Conservation (phyloP, 2,329 filamentous ascomycete genomes). For the Lecanosticta acicola region DNA sequence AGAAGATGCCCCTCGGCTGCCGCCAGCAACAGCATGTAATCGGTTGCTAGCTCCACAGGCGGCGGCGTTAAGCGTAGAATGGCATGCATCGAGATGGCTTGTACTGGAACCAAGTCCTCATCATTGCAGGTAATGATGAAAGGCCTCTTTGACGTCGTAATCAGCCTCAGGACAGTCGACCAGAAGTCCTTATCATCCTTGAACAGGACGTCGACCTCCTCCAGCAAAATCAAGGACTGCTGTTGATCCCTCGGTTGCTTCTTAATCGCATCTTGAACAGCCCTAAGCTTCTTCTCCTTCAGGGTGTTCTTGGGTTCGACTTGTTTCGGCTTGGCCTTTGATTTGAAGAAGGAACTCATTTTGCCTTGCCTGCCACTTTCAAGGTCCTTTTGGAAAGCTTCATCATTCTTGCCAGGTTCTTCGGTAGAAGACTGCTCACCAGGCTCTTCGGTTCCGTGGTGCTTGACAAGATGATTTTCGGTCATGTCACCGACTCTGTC, state of each 20-base stretch:
- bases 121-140: constrained; percentile 95
- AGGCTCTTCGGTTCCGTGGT: constrained; percentile 28
- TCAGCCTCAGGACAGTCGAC: constrained; percentile 71
- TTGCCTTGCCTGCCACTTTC: constrained; percentile 68
- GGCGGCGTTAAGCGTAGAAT: constrained; percentile 71
- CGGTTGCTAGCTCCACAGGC: constrained; percentile 61
- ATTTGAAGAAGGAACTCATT: constrained; percentile 75
- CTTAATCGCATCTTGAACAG: constrained; percentile 30
- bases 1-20: constrained; percentile 86
- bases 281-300: constrained; percentile 22
- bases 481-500: constrained; percentile 97
- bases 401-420: constrained; percentile 34
- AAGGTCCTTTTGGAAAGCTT: constrained; percentile 52
- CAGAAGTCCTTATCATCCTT: constrained; percentile 96
- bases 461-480: constrained; percentile 80
- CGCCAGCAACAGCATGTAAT: constrained; percentile 75
- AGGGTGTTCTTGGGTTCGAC: constrained; percentile 28
- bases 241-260: constrained; percentile 56
- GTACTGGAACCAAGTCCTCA: constrained; percentile 71
- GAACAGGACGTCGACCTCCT: constrained; percentile 90
- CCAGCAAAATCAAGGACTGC: constrained; percentile 87
- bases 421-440: constrained; percentile 28
- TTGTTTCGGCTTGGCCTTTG: constrained; percentile 36
- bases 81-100: constrained; percentile 71
- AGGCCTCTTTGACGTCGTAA: constrained; percentile 78